Percentiles rank a stretch among this genome's conserved stretches.
phyloP scores from a whole-genome alignment of 768 basidiomycete genomes.

The Paxillus ammoniavirescens region DNA sequence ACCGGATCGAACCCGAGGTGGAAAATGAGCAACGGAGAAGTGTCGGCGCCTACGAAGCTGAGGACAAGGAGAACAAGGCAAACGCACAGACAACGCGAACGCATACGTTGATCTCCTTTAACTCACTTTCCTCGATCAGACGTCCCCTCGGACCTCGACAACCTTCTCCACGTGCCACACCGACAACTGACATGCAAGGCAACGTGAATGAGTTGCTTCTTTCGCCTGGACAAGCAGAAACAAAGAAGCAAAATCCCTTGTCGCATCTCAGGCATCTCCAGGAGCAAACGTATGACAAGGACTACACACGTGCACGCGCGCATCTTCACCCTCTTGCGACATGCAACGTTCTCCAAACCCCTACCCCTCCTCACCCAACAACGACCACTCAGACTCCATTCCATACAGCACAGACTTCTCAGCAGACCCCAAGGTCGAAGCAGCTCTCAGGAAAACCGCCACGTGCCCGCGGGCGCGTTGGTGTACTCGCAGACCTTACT shows the following conservation, averaged over 20 bases:
- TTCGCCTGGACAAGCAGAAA: neutral
- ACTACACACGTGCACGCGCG: conserved; percentile 13
- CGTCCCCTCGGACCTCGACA: conserved; percentile 22
- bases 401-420: conserved; percentile 16
- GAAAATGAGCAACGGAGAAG: neutral
- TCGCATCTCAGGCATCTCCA: conserved; percentile 1
- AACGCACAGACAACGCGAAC: conserved; percentile 10
- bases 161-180: conserved; percentile 14
- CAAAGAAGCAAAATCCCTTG: conserved; percentile 2
- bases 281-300: neutral
- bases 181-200: neutral
- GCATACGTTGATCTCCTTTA: conserved; percentile 18
- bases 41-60: neutral
- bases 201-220: conserved; percentile 1
- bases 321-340: neutral
- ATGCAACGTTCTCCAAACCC: conserved; percentile 3
- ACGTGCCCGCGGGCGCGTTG: conserved; percentile 24
- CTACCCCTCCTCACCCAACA: neutral
- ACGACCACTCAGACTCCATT: conserved; percentile 24
- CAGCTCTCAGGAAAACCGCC: conserved; percentile 29
- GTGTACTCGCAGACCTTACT: conserved; percentile 41
- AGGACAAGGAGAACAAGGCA: conserved; percentile 5
- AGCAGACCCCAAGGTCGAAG: conserved; percentile 10
- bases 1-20: conserved; percentile 10
- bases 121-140: conserved; percentile 24